Base-by-base conservation (phyloP, 768 basidiomycete species). In the Termitomyces sp. region DNA sequence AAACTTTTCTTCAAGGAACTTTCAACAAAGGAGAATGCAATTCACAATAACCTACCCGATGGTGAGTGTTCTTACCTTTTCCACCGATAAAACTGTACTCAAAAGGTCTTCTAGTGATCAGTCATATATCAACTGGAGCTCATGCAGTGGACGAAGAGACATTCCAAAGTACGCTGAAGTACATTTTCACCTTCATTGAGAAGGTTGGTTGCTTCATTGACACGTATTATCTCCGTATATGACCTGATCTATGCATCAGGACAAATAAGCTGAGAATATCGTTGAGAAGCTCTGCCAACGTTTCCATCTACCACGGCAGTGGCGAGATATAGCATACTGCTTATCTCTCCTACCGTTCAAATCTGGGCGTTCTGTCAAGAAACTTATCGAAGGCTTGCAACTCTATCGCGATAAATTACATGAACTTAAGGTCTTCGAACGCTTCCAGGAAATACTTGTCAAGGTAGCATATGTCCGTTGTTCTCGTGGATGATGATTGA, bases 11-110 rank as follows among this genome's bases (percentile, higher is more conserved):
- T 99, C 78, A 90, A 85, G 21, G 95, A 98, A 68, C 74, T 99
- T 52, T 89, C 92, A 34, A 95, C 92, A 27, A 99, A 98, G 74
- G 97, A 98, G 64, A 99, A 99, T 69, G 97, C 95, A 7, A 95
- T 99, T 56, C 98, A 98, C 69, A 98, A 98, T 73, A 99, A 99
- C 70, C 73, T 99, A 64, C 97, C 95, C 2, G 97, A 99, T 73
- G 90, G 92, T 91, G 65, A n/a, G n/a, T 56, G 10, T 27, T 12
- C 12, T 27, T 2, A 4, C 40, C 17, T 53, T 19, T 45, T 48
- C 5, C 35, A 47, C 3, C 46, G 44, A 34, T 31, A 10, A 17
- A 17, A 29, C 32, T 17, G 45, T 57, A 59, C 50, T 62, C 59
- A 60, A 17, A 51, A 35, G 50, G 9, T 53, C 19, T 51, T 53